Base-by-base conservation (phyloP, 768 basidiomycete genomes). In the Rhizopogon vulgaris region DNA sequence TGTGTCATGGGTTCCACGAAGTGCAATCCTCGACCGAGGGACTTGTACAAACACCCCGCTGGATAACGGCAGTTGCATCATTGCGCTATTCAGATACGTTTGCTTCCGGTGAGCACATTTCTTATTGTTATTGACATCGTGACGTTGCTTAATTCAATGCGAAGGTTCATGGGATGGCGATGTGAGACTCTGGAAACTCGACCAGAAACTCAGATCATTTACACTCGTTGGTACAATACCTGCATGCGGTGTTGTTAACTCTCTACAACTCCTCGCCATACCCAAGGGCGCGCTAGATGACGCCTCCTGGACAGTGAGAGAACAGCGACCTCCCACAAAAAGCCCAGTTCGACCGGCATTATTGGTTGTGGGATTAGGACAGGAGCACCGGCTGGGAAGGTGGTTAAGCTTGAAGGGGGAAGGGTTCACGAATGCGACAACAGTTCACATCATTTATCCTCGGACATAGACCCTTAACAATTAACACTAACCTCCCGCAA, bases 161-260 rank as follows among this genome's bases (percentile, higher is more conserved):
- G 3, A 55, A 96, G 94, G 95, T 30, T 98, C 96, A 10, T 98
- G 90, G 87, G 93, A 96, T 56, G 92, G 93, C 41, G 66, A 77
- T 43, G 80, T 98, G 60, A 87, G 89, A 46, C 73, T 99, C 65
- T 99, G 96, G 95, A 85, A 90, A 62, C 74, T 99, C 30, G 88
- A 94, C 56, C 60, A 80, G 1, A 86, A 82, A 56, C 69, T 94
- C 12, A 87, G 82, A 60, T 85, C 85, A 0, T 95, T 99, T 68
- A 68, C 80, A 11, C 78, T 78, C 2, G 61, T 84, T 11, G 84
- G 83, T 12, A 79, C 75, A 5, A 68, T 94, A 17, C 71, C 82
- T 1, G 84, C 81, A 0, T 78, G 75, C 0, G 96, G 96, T 0
- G 81, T 95, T 52, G 74, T 97, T 63, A 99, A 99, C 70, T 91